phyloP scores from a whole-genome alignment of 2,329 filamentous ascomycete species.

The Pseudocercospora vitis region DNA sequence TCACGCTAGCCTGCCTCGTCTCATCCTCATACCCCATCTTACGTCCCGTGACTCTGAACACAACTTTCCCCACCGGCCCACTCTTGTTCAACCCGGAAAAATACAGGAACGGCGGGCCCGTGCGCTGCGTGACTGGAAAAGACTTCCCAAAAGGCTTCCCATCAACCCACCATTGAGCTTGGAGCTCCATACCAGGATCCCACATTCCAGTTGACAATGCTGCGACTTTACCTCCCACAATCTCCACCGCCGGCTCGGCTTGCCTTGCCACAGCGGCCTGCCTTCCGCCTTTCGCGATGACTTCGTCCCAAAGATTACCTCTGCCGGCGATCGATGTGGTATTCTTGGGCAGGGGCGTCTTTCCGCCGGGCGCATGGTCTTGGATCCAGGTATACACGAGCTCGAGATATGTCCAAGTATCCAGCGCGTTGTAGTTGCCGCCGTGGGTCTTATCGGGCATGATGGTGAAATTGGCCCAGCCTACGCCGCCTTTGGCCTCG shows the following conservation, averaged over 20 bases:
- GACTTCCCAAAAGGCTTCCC: slow-evolving; percentile 27
- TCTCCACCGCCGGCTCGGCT: slow-evolving; percentile 28
- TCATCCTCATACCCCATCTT: slow-evolving; percentile 10
- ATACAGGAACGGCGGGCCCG: too few species aligned
- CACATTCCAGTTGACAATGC: slow-evolving; percentile 38
- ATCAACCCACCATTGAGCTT: slow-evolving; percentile 39
- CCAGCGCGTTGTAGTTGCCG: slow-evolving; percentile 37
- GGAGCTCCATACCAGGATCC: slow-evolving; percentile 41
- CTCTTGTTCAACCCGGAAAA: neutral
- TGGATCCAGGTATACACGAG: slow-evolving; percentile 35
- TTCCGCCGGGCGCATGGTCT: slow-evolving; percentile 38
- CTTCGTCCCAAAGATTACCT: slow-evolving; percentile 40
- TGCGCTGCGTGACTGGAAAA: slow-evolving; percentile 34
- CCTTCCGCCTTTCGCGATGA: slow-evolving; percentile 37
- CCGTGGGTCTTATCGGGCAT: slow-evolving; percentile 37
- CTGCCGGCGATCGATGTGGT: slow-evolving; percentile 28
- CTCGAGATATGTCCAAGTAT: slow-evolving; percentile 40
- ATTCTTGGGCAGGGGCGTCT: slow-evolving; percentile 31
- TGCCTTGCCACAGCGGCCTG: slow-evolving; percentile 39
- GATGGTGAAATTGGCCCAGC: slow-evolving; percentile 42
- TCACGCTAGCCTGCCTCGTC: slow-evolving; percentile 5
- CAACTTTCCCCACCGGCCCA: neutral
- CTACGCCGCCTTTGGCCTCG: slow-evolving; percentile 36
- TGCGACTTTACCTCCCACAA: neutral
- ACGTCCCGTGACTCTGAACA: slow-evolving; percentile 4